These are phyloP conservation scores for Salix exigua DNA, from an alignment of 345 rosid genomes.

Conservation along the genomic window DNA sequence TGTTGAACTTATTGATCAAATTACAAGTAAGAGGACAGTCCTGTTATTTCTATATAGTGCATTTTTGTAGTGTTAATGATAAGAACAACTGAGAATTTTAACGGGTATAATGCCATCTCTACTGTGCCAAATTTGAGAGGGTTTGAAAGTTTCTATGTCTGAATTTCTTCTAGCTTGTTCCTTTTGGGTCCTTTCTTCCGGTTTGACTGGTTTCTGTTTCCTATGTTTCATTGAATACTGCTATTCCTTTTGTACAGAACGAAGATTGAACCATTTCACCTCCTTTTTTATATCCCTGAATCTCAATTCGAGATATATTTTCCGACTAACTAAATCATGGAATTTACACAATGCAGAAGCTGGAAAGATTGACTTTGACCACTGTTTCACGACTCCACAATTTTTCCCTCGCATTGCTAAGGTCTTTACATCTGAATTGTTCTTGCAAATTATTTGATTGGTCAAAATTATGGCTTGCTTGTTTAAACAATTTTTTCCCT, in stretches of 20 bases:
- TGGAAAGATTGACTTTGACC: slow-evolving; percentile 76
- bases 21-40: slow-evolving; percentile 47
- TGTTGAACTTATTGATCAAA: slow-evolving; percentile 74
- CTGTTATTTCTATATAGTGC: not conserved
- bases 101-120: no score
- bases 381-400: slow-evolving; percentile 72
- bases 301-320: not conserved
- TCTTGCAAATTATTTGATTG: not conserved
- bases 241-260: no score
- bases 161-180: no score
- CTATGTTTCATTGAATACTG: no score
- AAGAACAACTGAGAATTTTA: no score
- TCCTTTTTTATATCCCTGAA: not conserved
- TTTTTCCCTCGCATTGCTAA: slow-evolving; percentile 76
- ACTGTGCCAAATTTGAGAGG: no score
- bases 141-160: no score
- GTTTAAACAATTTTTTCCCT: not conserved
- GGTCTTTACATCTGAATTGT: slow-evolving; percentile 37
- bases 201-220: no score
- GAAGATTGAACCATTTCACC: no score
- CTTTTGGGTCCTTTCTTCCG: no score
- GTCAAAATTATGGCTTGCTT: slow-evolving; percentile 1
- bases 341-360: slow-evolving; percentile 47
- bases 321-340: not conserved
- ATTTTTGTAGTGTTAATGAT: not conserved